These are phyloP conservation scores for Colletotrichum zoysiae DNA, from an alignment of 2,329 filamentous ascomycete species.

Conservation along the genomic window DNA sequence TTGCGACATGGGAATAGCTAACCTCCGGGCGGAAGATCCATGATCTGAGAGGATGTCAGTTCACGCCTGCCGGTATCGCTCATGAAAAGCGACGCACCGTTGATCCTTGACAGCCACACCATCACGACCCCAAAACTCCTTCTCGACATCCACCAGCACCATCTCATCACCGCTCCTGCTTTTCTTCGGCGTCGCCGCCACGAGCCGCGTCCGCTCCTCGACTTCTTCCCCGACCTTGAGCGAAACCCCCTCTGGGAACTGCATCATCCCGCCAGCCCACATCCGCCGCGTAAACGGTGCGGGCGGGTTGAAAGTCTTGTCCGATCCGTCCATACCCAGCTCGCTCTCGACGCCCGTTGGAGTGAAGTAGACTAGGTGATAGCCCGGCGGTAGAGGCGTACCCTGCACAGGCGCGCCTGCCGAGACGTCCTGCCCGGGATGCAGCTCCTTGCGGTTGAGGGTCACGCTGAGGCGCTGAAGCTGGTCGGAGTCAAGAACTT, in stretches of 20 bases:
- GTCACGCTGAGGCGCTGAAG: conserved; percentile 72
- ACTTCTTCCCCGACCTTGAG: conserved; percentile 68
- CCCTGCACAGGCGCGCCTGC: conserved; percentile 54
- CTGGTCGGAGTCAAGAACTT: conserved; percentile 72
- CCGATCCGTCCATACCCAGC: conserved; percentile 71
- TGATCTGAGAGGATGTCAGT: conserved; percentile 45
- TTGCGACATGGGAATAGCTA: conserved; percentile 38
- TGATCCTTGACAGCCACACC: conserved; percentile 67
- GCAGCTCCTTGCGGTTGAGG: conserved; percentile 62
- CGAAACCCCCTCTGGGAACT: conserved; percentile 54
- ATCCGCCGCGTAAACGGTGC: conserved; percentile 72
- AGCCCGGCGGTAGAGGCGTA: conserved; percentile 68
- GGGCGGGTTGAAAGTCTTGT: conserved; percentile 70
- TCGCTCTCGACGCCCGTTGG: conserved; percentile 65
- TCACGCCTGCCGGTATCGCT: too few relatives aligned
- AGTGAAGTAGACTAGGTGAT: conserved; percentile 75
- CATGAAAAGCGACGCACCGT: conserved; percentile 51
- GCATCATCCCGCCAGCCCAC: conserved; percentile 75
- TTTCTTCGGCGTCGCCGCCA: conserved; percentile 66
- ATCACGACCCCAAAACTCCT: conserved; percentile 65
- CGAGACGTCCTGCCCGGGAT: conserved; percentile 54
- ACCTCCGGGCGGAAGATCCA: conserved; percentile 60
- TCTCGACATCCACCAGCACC: conserved; percentile 74
- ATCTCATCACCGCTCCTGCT: conserved; percentile 69
- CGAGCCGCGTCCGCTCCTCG: conserved; percentile 67